Evolutionary conservation across 2,329 filamentous ascomycete genomes (phyloP).

Genomic region (Arachnopeziza araneosa): DNA sequence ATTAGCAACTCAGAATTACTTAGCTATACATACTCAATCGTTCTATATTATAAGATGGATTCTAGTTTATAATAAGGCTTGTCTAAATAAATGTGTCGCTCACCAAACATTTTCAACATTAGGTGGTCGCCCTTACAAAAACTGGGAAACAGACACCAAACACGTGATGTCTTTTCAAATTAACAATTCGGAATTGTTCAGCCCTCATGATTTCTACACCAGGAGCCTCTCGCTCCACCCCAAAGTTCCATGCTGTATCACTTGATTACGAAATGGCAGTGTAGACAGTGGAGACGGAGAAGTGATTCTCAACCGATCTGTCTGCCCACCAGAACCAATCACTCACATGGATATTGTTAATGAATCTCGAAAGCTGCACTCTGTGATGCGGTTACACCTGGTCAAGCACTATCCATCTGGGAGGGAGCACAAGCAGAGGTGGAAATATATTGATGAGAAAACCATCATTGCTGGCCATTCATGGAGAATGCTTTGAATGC

Average conservation of each 20-base stretch:
- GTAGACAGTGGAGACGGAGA: conserved; percentile 28
- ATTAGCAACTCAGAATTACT: no score
- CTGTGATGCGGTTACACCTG: conserved; percentile 25
- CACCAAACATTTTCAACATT: no score
- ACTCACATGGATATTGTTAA: conserved; percentile 37
- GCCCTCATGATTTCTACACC: conserved; percentile 18
- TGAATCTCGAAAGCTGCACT: conserved; percentile 32
- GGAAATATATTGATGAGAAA: conserved; percentile 35
- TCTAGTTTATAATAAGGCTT: no score
- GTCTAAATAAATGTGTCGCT: no score
- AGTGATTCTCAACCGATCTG: conserved; percentile 37
- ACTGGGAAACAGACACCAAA: no score
- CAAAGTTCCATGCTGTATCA: conserved; percentile 33
- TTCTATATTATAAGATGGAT: no score
- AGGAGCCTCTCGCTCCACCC: background rate
- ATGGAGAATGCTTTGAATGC: conserved; percentile 38
- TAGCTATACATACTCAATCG: no score
- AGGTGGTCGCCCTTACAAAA: no score
- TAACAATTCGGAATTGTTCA: no score
- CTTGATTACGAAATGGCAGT: conserved; percentile 46
- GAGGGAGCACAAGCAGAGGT: conserved; percentile 36
- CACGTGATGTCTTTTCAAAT: no score
- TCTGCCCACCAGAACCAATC: conserved; percentile 33
- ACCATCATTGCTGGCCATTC: conserved; percentile 46
- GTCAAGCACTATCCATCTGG: conserved; percentile 37